These are phyloP conservation scores for Fennellomyces sp. DNA, from an alignment of 371 early-diverging fungal genomes.

Conservation along the genomic window DNA sequence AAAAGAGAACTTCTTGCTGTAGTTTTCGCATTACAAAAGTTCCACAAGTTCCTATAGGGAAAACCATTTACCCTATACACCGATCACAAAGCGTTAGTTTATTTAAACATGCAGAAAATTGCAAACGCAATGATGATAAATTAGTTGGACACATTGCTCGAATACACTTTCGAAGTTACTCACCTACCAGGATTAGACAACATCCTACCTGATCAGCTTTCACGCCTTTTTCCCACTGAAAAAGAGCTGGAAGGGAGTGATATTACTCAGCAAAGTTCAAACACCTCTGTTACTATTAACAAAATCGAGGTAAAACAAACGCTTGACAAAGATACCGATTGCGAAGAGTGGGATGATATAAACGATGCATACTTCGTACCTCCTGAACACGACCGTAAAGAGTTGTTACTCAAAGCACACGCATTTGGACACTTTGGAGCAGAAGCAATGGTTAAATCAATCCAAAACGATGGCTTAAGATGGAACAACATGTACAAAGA, in stretches of 20 bases:
- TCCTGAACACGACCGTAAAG: conserved; percentile 3
- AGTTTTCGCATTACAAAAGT: conserved; percentile 15
- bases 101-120: conserved; percentile 23
- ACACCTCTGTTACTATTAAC: background rate
- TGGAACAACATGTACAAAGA: conserved; percentile 23
- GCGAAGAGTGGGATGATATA: background rate
- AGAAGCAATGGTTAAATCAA: conserved; percentile 12
- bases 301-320: background rate
- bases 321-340: background rate
- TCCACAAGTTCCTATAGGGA: conserved; percentile 37
- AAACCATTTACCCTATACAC: conserved; percentile 18
- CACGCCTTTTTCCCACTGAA: conserved; percentile 14
- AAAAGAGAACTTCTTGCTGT: conserved; percentile 17
- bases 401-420: conserved; percentile 12
- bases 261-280: no score
- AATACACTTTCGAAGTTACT: conserved; percentile 22
- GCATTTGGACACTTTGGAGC: conserved; percentile 24
- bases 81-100: conserved; percentile 23
- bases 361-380: background rate
- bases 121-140: conserved; percentile 24
- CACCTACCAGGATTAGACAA: conserved; percentile 27
- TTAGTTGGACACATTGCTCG: conserved; percentile 25
- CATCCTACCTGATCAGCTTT: conserved; percentile 21
- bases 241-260: conserved; percentile 23
- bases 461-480: conserved; percentile 5